These are phyloP conservation scores for Gremmenia infestans DNA, from an alignment of 2,329 filamentous ascomycete genomes.

Conservation along the genomic window DNA sequence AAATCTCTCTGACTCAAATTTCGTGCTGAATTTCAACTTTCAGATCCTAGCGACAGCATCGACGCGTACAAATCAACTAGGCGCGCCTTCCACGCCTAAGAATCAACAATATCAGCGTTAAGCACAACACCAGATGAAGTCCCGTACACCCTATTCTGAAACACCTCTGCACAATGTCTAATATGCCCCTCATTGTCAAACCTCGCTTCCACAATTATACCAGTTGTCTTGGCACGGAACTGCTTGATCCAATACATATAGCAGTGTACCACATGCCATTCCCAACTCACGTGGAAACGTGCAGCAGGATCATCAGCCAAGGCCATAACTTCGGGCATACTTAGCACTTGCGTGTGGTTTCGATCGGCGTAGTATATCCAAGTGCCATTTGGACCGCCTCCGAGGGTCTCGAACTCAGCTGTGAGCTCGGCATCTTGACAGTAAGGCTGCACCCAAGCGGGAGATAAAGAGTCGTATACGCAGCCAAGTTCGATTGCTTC, in stretches of 20 bases:
- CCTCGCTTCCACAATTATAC: constrained; percentile 23
- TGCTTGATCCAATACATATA: constrained; percentile 33
- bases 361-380: constrained; percentile 33
- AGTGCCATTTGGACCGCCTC: constrained; percentile 27
- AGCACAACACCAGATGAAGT: constrained; percentile 1
- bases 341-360: constrained; percentile 20
- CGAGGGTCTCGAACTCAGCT: constrained; percentile 30
- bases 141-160: neutral
- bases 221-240: constrained; percentile 10
- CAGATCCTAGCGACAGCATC: neutral
- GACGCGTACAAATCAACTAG: neutral
- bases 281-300: constrained; percentile 18
- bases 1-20: no score
- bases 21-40: no score
- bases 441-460: constrained; percentile 33
- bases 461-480: constrained; percentile 33
- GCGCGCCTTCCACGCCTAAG: neutral
- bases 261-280: constrained; percentile 34
- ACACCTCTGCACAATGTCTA: constrained; percentile 16
- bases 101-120: neutral
- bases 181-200: constrained; percentile 16
- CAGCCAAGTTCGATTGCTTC: constrained; percentile 30
- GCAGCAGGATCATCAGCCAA: constrained; percentile 17
- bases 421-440: constrained; percentile 33
- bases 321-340: constrained; percentile 12